Base-by-base conservation (phyloP, 2,329 filamentous ascomycete genomes). In the Cordyceps cicadae region DNA sequence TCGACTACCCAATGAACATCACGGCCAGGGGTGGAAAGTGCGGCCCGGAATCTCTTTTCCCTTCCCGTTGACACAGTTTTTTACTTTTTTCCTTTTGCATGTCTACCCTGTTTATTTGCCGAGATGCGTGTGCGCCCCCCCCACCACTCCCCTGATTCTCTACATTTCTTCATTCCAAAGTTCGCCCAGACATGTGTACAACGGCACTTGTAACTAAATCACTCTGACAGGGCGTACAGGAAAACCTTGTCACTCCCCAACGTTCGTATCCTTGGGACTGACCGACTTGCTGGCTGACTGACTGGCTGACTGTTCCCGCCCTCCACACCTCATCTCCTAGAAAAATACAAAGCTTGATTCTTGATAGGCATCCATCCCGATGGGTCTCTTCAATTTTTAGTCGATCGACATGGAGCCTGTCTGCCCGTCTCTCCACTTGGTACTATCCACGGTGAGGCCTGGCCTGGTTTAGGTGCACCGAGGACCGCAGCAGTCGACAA, bases 401-500 rank as follows among this genome's bases (percentile, higher is more conserved):
- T 43, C 37, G 49, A 59, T 52, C 49, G 39, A 34, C 37, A 59
- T 39, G 17, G 24, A 48, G 17, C 17, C 21, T 8, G 24, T 29
- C 21, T 24, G 19, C 26, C n/a, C n/a, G 29, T 15, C 29, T 50
- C 56, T 59, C 56, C 56, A 59, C 56, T 59, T 59, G 56, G 56
- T 52, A 34, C 24, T 43, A 24, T 32, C 48, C 15, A 29, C 54
- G 6, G 29, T 5, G 41, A 39, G 32, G 17, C 41, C 58, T 29
- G 24, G 39, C n/a, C 26, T 39, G 43, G 39, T 8, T 45, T n/a
- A 52, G 39, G 26, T 59, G 24, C 49, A 49, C 52, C 59, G 59
- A 61, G 34, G 52, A 51, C 59, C 59, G 59, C 52, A 61, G 51
- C 51, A 50, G 29, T 48, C 29, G 24, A 55, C 51, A 34, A 55